phyloP scores from a whole-genome alignment of 306 rosid genomes.

The Inga leiocalycina region DNA sequence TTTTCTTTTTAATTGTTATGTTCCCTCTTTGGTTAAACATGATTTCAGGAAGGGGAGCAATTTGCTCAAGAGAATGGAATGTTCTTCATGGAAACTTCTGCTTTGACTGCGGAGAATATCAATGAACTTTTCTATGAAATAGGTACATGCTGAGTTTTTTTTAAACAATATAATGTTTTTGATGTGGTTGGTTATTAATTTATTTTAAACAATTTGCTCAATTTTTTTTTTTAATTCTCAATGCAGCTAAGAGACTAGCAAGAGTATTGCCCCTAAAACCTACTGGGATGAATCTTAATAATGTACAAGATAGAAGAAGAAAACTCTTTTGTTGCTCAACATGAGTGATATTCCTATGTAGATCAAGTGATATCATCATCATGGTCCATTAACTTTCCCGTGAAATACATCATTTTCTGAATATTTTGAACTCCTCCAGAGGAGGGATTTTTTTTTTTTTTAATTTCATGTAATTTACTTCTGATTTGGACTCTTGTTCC shows the following conservation, averaged over 20 bases:
- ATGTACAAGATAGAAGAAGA: slow-evolving; percentile 45
- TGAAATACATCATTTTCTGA: slow-evolving; percentile 17
- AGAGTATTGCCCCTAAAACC: slow-evolving; percentile 54
- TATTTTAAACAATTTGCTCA: neutral
- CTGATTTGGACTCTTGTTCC: slow-evolving; percentile 19
- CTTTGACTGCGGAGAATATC: slow-evolving; percentile 73
- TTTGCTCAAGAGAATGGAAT: slow-evolving; percentile 80
- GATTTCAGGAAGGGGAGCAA: slow-evolving; percentile 70
- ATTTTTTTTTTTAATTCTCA: slow-evolving; percentile 17
- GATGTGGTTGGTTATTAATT: neutral
- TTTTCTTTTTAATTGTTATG: neutral
- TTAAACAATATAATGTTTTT: neutral
- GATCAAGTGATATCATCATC: slow-evolving; percentile 14
- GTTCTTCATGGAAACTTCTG: slow-evolving; percentile 89
- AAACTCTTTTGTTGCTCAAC: slow-evolving; percentile 57
- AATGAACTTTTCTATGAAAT: slow-evolving; percentile 84
- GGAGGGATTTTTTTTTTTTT: neutral
- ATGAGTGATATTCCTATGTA: slow-evolving; percentile 34
- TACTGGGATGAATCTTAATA: slow-evolving; percentile 52
- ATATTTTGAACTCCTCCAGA: neutral
- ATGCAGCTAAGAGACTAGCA: slow-evolving; percentile 71
- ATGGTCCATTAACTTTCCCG: slow-evolving; percentile 18
- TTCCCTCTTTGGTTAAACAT: neutral
- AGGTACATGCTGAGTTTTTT: slow-evolving; percentile 44
- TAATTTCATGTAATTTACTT: slow-evolving; percentile 17